Conservation (phyloP, 2,329 filamentous ascomycete genomes). For the Aspergillus amoenus region DNA sequence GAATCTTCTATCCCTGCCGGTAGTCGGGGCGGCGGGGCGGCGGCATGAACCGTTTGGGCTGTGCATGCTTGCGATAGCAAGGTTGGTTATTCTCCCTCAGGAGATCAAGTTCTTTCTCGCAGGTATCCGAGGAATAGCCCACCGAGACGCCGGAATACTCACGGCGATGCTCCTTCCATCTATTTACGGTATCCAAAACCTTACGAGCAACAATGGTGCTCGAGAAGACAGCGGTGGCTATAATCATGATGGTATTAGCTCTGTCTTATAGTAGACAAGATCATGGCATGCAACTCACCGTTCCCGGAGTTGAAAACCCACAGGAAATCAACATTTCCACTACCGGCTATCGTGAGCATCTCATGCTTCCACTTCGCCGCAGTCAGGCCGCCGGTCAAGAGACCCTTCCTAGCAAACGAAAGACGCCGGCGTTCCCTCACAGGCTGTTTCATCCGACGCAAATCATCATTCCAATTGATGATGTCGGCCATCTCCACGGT, state of each 20-base stretch:
- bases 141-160: conserved; percentile 36
- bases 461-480: conserved; percentile 35
- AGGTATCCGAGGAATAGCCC: conserved; percentile 41
- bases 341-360: conserved; percentile 33
- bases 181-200: conserved; percentile 34
- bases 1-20: neutral
- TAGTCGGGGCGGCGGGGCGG: too few relatives aligned
- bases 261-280: neutral
- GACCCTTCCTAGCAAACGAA: conserved; percentile 40
- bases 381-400: conserved; percentile 36
- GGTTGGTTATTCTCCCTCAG: conserved; percentile 15
- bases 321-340: conserved; percentile 39
- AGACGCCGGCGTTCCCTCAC: conserved; percentile 41
- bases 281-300: conserved; percentile 28
- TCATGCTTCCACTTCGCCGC: conserved; percentile 37
- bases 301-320: conserved; percentile 46
- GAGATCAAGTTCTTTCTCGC: conserved; percentile 39
- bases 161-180: conserved; percentile 24
- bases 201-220: conserved; percentile 36
- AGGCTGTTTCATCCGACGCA: conserved; percentile 36
- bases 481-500: conserved; percentile 29
- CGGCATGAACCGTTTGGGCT: neutral
- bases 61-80: neutral
- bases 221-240: conserved; percentile 42
- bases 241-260: conserved; percentile 12